Evolutionary conservation across 2,329 filamentous ascomycete genomes (phyloP).

Genomic region (Exutisphaerella laricina): DNA sequence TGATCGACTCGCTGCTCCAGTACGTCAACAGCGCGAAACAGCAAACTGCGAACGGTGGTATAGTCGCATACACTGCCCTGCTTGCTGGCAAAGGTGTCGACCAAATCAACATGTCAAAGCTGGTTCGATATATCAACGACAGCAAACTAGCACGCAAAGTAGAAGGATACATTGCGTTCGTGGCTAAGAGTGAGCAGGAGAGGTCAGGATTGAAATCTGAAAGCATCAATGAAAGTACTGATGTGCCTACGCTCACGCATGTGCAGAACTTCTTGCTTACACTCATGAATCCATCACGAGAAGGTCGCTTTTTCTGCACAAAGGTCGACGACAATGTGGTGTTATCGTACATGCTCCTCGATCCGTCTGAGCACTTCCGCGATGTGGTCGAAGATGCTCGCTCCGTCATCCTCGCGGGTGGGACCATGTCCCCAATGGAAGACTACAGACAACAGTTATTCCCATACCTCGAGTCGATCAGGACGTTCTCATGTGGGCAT

Average conservation of each 20-base stretch:
- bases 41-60: slow-evolving; percentile 51
- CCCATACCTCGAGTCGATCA: slow-evolving; percentile 63
- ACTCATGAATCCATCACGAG: slow-evolving; percentile 75
- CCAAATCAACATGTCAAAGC: slow-evolving; percentile 88
- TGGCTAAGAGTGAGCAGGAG: slow-evolving; percentile 45
- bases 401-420: slow-evolving; percentile 84
- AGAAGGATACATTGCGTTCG: slow-evolving; percentile 72
- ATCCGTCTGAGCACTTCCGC: slow-evolving; percentile 85
- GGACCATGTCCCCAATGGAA: slow-evolving; percentile 95
- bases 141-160: slow-evolving; percentile 93
- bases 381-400: slow-evolving; percentile 79
- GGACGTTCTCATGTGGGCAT: slow-evolving; percentile 86
- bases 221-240: slow-evolving; percentile 1
- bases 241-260: slow-evolving; percentile 53
- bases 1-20: slow-evolving; percentile 66
- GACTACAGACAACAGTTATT: slow-evolving; percentile 87
- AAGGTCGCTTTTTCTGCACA: slow-evolving; percentile 56
- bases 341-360: slow-evolving; percentile 81
- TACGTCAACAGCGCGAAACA: slow-evolving; percentile 11
- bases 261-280: slow-evolving; percentile 67
- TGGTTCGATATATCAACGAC: slow-evolving; percentile 80
- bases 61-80: slow-evolving; percentile 65
- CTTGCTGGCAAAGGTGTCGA: slow-evolving; percentile 82
- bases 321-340: slow-evolving; percentile 49
- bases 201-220: slow-evolving; percentile 10